phyloP scores from a whole-genome alignment of 768 basidiomycete genomes.

The Thelephora ganbajun region DNA sequence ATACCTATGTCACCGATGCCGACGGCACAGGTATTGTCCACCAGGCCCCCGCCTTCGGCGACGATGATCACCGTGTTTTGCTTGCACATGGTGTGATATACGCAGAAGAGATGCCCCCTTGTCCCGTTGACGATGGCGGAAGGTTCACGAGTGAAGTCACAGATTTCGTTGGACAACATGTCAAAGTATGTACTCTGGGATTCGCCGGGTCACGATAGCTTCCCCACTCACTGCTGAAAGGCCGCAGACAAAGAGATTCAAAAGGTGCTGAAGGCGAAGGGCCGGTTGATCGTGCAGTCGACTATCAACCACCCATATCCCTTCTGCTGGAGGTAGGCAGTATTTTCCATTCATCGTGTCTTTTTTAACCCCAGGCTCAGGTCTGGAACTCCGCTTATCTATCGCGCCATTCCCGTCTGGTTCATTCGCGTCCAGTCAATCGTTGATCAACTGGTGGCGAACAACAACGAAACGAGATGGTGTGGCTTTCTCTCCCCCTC shows the following conservation, averaged over 20 bases:
- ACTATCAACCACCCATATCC: slow-evolving; percentile 88
- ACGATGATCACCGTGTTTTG: slow-evolving; percentile 94
- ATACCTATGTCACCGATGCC: slow-evolving; percentile 85
- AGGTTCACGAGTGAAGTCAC: slow-evolving; percentile 80
- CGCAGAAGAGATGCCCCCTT: slow-evolving; percentile 88
- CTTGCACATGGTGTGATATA: slow-evolving; percentile 72
- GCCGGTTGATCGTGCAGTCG: slow-evolving; percentile 76
- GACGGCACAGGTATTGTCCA: slow-evolving; percentile 98
- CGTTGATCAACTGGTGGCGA: slow-evolving; percentile 74
- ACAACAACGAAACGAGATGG: slow-evolving; percentile 90
- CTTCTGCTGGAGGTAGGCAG: slow-evolving; percentile 82
- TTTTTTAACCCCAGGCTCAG: slow-evolving; percentile 23
- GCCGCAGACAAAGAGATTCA: slow-evolving; percentile 91
- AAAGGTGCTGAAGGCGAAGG: slow-evolving; percentile 77
- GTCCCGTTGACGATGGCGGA: slow-evolving; percentile 86
- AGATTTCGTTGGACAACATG: slow-evolving; percentile 77
- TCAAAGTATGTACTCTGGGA: slow-evolving; percentile 49
- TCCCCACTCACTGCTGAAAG: slow-evolving; percentile 22
- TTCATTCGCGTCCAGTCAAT: slow-evolving; percentile 83
- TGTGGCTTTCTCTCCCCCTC: slow-evolving; percentile 15
- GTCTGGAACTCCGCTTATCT: slow-evolving; percentile 89
- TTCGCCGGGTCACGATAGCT: not conserved
- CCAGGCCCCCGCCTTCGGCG: slow-evolving; percentile 96
- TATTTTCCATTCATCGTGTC: not conserved
- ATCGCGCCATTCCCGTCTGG: slow-evolving; percentile 94